A percentile compares a stretch with the other conserved stretches of the same genome.
These are phyloP conservation scores for Suhomyces yuchorum DNA, from an alignment of 1,139 yeast genomes.

Conservation along the genomic window DNA sequence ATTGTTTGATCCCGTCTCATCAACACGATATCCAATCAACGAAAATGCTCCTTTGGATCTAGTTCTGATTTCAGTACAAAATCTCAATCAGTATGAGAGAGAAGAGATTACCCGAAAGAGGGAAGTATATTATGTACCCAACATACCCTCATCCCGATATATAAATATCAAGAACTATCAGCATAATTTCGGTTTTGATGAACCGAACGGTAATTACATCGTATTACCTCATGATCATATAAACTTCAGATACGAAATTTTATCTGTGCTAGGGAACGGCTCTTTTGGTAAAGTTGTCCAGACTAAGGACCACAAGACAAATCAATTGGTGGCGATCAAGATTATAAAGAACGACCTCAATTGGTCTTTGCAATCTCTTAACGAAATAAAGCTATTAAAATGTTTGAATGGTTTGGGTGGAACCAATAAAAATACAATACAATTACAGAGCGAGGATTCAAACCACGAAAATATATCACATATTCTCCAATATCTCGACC, in stretches of 20 bases:
- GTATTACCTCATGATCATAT: constrained; percentile 68
- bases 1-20: constrained; percentile 12
- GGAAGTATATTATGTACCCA: constrained; percentile 44
- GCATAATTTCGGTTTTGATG: constrained; percentile 74
- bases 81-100: constrained; percentile 50
- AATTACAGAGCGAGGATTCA: constrained; percentile 15
- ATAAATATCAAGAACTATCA: constrained; percentile 49
- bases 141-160: constrained; percentile 18
- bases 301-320: constrained; percentile 66
- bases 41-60: background rate
- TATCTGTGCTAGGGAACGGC: constrained; percentile 68
- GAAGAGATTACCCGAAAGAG: constrained; percentile 51
- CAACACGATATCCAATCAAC: background rate
- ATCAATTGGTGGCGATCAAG: constrained; percentile 65
- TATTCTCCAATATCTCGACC: constrained; percentile 61
- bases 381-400: constrained; percentile 72
- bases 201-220: constrained; percentile 62
- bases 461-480: constrained; percentile 20
- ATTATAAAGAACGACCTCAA: constrained; percentile 73
- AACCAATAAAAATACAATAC: background rate
- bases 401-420: constrained; percentile 31
- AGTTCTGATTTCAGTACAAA: background rate
- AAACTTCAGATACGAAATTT: constrained; percentile 70
- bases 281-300: constrained; percentile 81
- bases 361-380: constrained; percentile 77